Evolutionary conservation across 2,329 filamentous ascomycete species (phyloP).

Genomic region (Beauveria sp.): DNA sequence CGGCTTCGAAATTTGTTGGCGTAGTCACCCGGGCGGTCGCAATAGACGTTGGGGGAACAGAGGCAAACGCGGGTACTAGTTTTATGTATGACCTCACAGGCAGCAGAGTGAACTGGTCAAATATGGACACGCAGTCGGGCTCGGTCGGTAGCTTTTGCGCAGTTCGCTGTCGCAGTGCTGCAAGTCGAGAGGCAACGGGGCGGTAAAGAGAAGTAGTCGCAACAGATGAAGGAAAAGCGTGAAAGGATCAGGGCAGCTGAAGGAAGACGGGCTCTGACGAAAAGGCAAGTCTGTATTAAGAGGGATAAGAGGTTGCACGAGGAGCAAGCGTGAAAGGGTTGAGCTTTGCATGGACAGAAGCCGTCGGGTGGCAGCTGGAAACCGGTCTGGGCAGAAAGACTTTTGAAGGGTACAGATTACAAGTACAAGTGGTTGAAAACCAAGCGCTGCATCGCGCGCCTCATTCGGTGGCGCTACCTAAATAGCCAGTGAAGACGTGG

Average conservation of each 20-base stretch:
- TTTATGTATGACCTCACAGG: background rate
- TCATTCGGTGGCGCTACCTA: conserved; percentile 2
- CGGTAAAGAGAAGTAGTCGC: background rate
- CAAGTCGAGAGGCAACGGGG: background rate
- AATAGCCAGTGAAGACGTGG: background rate
- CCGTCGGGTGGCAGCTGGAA: background rate
- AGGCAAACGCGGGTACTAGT: background rate
- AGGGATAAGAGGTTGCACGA: background rate
- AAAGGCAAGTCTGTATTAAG: background rate
- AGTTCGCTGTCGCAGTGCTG: background rate
- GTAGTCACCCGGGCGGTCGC: background rate
- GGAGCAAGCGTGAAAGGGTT: background rate
- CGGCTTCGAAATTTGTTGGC: background rate
- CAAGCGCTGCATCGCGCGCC: background rate
- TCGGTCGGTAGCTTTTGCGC: background rate
- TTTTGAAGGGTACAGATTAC: background rate
- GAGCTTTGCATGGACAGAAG: conserved; percentile 1
- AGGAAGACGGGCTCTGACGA: background rate
- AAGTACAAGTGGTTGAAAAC: background rate
- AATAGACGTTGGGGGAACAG: background rate
- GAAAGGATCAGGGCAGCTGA: background rate
- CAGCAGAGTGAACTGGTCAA: background rate
- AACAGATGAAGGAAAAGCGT: background rate
- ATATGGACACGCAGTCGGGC: background rate
- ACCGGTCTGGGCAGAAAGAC: background rate